Evolutionary conservation across 2,329 filamentous ascomycete species (phyloP), one percentile per base, ranked within the genome.

Genomic region (Neofusicoccum parvum): DNA sequence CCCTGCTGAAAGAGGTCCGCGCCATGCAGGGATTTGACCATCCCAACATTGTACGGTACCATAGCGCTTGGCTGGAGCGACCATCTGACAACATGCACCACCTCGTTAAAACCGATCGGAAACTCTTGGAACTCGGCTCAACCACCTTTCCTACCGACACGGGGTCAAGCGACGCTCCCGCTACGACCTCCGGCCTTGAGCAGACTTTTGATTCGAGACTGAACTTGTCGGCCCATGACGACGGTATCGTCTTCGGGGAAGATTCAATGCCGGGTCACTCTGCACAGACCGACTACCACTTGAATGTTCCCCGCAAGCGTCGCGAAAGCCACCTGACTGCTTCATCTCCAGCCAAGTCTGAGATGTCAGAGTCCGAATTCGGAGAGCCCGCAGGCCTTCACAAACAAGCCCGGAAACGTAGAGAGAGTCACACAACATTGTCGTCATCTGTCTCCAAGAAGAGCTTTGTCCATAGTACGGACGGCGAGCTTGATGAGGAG

Each of bases 1-100:
- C 76, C 58, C 80, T 89, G 37, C 79, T 89, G 63, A 82, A 82
- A 65, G 88, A 90, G 74, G 83, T 90, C 9, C 81, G 86, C 54
- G 87, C 86, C 0, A 78, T 90, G 50, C 88, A 88, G 53, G 80
- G 81, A 32, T 78, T 90, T 15, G 85, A 90, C 51, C 88, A 91
- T 73, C 81, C 81, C 5, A 89, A 90, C 71, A 84, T 91, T 64
- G 88, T 90, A 41, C 82, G 88, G 27, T 91, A 91, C 70, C 87
- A 86, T 71, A 83, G 83, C 60, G 85, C 85, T 14, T 91, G 88
- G 88, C 80, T 89, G 14, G 88, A 90, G 41, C 12, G 43, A 32
- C 56, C 56, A 15, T 60, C 56, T 14, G 41, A 20, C 32, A 37
- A 23, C 4, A 15, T 60, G 27, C 41, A 60, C 10, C n/a, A 48